These are phyloP conservation scores for Stephanodiscus minutulus DNA, from an alignment of 108 stramenopile species.

Conservation along the genomic window DNA sequence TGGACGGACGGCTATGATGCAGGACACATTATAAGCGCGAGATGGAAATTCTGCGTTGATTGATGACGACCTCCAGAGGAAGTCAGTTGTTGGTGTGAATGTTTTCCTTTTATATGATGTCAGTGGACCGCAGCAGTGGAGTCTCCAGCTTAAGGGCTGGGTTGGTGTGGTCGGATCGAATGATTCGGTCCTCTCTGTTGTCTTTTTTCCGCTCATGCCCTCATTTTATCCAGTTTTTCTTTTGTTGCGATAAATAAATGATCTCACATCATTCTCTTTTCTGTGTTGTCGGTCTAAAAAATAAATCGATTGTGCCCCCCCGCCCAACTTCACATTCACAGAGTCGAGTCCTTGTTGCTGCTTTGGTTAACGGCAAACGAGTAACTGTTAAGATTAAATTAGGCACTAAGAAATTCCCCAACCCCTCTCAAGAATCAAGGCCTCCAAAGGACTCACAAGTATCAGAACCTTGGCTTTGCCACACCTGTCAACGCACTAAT, in stretches of 20 bases:
- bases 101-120: too few species aligned
- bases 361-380: constrained; percentile 14
- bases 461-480: constrained; percentile 13
- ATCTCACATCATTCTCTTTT: not conserved
- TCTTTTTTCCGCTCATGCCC: not conserved
- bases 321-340: constrained; percentile 2
- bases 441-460: not conserved
- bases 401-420: not conserved
- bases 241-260: not conserved
- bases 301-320: not conserved
- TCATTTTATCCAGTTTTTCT: not conserved
- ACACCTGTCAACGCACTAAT: constrained; percentile 13
- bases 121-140: not conserved
- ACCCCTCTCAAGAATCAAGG: constrained; percentile 2
- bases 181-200: not conserved
- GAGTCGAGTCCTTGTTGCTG: constrained; percentile 21
- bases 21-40: not conserved
- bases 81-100: not conserved
- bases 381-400: constrained; percentile 22
- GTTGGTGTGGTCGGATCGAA: not conserved
- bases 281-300: not conserved
- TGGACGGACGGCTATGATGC: not conserved
- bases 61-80: not conserved
- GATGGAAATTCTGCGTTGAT: not conserved
- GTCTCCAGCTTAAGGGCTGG: not conserved